These are phyloP conservation scores for Ceratocystis variospora DNA, from an alignment of 2,329 filamentous ascomycete genomes.

Conservation along the genomic window DNA sequence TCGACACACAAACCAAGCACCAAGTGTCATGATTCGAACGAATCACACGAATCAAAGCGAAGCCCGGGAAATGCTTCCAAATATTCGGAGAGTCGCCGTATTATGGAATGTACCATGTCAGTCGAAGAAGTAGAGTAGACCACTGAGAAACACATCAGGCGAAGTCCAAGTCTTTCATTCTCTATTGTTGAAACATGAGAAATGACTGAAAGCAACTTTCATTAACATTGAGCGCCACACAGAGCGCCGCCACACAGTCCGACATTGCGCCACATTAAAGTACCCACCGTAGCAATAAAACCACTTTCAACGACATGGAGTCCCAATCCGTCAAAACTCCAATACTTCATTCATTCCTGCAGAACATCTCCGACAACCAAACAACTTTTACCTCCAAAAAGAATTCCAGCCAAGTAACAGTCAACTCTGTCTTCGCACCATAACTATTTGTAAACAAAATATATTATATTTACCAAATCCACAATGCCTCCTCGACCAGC, in stretches of 20 bases:
- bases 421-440: neutral
- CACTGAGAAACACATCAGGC: no score
- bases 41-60: neutral
- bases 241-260: neutral
- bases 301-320: slow-evolving; percentile 2
- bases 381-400: neutral
- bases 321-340: neutral
- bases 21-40: neutral
- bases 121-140: neutral
- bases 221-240: neutral
- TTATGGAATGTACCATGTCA: accelerated
- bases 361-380: neutral
- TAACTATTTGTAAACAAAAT: no score
- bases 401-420: neutral
- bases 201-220: no score
- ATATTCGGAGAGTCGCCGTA: no score
- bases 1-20: neutral
- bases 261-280: neutral
- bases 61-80: no score
- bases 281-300: neutral
- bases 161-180: neutral
- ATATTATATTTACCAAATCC: no score
- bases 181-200: no score
- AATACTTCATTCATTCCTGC: neutral
- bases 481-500: slow-evolving; percentile 8